phyloP scores from a whole-genome alignment of 345 rosid species.

The Toxicodendron radicans region DNA sequence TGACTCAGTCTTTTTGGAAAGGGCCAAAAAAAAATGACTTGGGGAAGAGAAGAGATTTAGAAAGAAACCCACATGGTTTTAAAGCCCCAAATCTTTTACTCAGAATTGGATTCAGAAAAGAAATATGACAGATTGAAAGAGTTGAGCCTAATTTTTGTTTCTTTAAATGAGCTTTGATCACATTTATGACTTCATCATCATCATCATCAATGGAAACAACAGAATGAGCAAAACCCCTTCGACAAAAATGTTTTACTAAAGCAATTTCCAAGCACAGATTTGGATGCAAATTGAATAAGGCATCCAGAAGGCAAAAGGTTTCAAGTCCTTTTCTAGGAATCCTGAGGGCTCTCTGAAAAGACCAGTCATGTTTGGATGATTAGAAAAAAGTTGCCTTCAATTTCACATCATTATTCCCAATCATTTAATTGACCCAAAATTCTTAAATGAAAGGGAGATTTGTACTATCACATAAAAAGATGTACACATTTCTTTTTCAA shows the following conservation, averaged over 20 bases:
- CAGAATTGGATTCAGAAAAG: not conserved
- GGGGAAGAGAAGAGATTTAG: not conserved
- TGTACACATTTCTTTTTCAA: not conserved
- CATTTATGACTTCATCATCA: no score
- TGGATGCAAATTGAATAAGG: not conserved
- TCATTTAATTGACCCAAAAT: constrained; percentile 1
- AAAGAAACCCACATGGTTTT: constrained; percentile 12
- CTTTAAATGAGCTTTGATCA: no score
- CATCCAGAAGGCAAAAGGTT: not conserved
- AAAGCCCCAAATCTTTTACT: not conserved
- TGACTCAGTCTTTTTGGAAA: constrained; percentile 18
- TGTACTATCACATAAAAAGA: not conserved
- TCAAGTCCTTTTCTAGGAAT: constrained; percentile 1
- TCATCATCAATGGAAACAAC: no score
- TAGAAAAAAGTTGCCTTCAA: not conserved
- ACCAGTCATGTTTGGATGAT: constrained; percentile 9
- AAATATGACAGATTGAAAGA: not conserved
- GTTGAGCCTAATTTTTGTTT: no score
- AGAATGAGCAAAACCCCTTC: no score
- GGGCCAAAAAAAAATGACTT: constrained; percentile 10
- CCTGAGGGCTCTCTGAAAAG: not conserved
- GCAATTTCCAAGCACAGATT: no score
- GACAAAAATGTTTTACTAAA: no score
- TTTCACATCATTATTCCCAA: constrained; percentile 14
- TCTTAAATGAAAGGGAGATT: constrained; percentile 1